Evolutionary conservation across 2,329 filamentous ascomycete species (phyloP).

Genomic region (Xylariaceae sp.): DNA sequence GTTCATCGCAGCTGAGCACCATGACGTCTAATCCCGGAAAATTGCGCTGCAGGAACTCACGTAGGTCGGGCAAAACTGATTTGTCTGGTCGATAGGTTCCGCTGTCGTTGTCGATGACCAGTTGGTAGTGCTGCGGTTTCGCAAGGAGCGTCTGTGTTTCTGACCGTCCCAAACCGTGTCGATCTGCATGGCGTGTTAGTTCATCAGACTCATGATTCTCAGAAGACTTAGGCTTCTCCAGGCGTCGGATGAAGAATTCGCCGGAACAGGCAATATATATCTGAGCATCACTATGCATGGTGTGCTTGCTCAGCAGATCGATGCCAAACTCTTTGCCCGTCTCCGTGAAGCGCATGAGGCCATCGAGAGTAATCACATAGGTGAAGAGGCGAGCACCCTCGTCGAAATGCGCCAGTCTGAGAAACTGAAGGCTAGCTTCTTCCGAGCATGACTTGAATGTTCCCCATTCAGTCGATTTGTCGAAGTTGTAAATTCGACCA

Average conservation of each 20-base stretch:
- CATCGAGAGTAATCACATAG: constrained; percentile 85
- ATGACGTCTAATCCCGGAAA: constrained; percentile 72
- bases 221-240: constrained; percentile 45
- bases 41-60: constrained; percentile 63
- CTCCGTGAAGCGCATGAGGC: constrained; percentile 83
- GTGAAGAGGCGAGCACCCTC: constrained; percentile 84
- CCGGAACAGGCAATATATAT: constrained; percentile 89
- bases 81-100: constrained; percentile 90
- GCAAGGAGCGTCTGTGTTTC: constrained; percentile 40
- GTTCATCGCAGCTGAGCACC: constrained; percentile 72
- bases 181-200: constrained; percentile 46
- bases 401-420: constrained; percentile 81
- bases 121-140: constrained; percentile 62
- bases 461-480: constrained; percentile 68
- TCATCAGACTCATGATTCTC: constrained; percentile 40
- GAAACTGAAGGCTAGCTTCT: constrained; percentile 71
- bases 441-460: constrained; percentile 59
- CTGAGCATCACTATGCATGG: constrained; percentile 90
- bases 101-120: constrained; percentile 91
- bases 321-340: constrained; percentile 95
- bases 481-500: constrained; percentile 81
- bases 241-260: constrained; percentile 81
- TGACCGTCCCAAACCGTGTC: constrained; percentile 42
- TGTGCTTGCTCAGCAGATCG: constrained; percentile 89
- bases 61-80: constrained; percentile 64